Percentiles rank a stretch among this genome's conserved stretches.
Evolutionary conservation across 2,329 filamentous ascomycete species (phyloP).

Genomic region (Paecilomyces formosus): DNA sequence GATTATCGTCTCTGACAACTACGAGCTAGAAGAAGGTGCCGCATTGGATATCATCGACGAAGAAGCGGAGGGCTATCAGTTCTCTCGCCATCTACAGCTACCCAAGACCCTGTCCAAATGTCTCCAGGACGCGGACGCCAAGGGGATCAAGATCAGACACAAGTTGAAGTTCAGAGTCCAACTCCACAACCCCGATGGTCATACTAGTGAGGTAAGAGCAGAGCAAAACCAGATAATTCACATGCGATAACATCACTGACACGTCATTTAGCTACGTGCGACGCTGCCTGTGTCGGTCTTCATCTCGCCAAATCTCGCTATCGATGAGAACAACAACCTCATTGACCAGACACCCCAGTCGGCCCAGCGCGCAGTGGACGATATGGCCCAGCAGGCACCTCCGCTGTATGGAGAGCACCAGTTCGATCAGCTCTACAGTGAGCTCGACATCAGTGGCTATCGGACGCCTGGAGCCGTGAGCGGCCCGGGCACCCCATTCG

Average conservation of each 20-base stretch:
- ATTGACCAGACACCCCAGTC: constrained; percentile 52
- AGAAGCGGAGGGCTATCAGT: constrained; percentile 54
- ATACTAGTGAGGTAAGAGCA: constrained; percentile 69
- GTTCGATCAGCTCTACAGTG: constrained; percentile 83
- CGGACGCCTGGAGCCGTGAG: constrained; percentile 62
- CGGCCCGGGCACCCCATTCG: constrained; percentile 73
- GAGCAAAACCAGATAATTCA: background rate
- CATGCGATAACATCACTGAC: constrained; percentile 6
- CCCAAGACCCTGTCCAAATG: constrained; percentile 77
- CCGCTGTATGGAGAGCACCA: constrained; percentile 86
- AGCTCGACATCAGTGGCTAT: constrained; percentile 73
- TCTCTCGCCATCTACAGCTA: constrained; percentile 55
- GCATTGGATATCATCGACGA: constrained; percentile 48
- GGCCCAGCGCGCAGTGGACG: constrained; percentile 43
- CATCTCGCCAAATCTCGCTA: constrained; percentile 86
- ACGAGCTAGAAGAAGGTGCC: constrained; percentile 60
- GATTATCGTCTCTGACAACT: constrained; percentile 60
- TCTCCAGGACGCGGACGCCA: constrained; percentile 80
- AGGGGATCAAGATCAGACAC: constrained; percentile 86
- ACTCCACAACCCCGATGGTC: constrained; percentile 88
- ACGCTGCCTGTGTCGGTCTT: constrained; percentile 88
- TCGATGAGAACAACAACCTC: constrained; percentile 80
- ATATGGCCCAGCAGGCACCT: constrained; percentile 64
- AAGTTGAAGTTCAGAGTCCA: constrained; percentile 88
- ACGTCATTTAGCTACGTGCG: constrained; percentile 60